phyloP scores from a whole-genome alignment of 176 grass and related monocot genomes.

The Oryza coarctata region DNA sequence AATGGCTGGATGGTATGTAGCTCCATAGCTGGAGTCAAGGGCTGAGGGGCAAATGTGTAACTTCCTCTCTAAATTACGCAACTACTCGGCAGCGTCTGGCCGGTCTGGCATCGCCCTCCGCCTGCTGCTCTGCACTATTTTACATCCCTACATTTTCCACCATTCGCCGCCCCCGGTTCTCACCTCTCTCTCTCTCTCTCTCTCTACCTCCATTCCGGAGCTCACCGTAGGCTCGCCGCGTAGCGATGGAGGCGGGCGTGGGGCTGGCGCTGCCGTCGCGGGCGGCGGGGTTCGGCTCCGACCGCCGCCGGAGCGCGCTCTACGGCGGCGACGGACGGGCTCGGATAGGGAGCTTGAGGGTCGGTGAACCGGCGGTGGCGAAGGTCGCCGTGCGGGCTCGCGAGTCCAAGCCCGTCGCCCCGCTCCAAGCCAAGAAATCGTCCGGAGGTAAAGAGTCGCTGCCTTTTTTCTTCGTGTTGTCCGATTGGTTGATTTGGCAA shows the following conservation, averaged over 20 bases:
- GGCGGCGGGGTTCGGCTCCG: slow-evolving; percentile 40
- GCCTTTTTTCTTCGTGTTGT: background rate
- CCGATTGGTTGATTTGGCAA: slow-evolving; percentile 8
- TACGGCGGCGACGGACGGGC: background rate
- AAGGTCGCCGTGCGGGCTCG: slow-evolving; percentile 31
- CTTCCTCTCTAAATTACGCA: slow-evolving; percentile 17
- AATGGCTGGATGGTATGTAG: background rate
- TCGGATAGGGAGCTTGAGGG: slow-evolving; percentile 14
- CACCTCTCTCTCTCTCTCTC: slow-evolving; percentile 14
- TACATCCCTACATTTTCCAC: slow-evolving; percentile 29
- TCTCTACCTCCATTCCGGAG: background rate
- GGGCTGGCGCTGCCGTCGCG: slow-evolving; percentile 40
- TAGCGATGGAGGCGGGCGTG: slow-evolving; percentile 41
- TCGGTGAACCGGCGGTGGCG: background rate
- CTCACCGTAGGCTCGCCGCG: background rate
- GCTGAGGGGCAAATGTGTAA: slow-evolving; percentile 21
- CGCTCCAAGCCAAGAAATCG: slow-evolving; percentile 51
- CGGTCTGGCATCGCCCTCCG: background rate
- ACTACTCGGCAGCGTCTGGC: slow-evolving; percentile 51
- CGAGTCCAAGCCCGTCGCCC: slow-evolving; percentile 35
- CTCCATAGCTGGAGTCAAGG: background rate
- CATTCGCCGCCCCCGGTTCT: slow-evolving; percentile 9
- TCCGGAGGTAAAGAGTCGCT: slow-evolving; percentile 34
- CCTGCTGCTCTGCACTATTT: slow-evolving; percentile 1
- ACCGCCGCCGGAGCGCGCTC: slow-evolving; percentile 15